Conservation (phyloP, 1,284 basidiomycete genomes). For the Amanita bisporigera region DNA sequence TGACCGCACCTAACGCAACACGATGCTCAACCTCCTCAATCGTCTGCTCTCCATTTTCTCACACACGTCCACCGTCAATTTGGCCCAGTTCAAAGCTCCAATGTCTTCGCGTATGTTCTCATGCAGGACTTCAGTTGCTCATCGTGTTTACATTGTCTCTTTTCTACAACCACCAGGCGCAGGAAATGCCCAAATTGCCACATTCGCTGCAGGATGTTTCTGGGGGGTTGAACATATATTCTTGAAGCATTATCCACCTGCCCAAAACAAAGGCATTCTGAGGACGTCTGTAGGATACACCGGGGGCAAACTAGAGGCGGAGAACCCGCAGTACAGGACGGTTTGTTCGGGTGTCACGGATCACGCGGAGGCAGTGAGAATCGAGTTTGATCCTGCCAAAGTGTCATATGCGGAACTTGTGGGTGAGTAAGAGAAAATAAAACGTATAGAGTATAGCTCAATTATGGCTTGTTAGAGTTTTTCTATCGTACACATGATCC, state of each 20-base stretch:
- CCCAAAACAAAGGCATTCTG: slow-evolving; percentile 69
- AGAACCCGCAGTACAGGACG: slow-evolving; percentile 69
- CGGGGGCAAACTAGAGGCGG: slow-evolving; percentile 65
- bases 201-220: slow-evolving; percentile 82
- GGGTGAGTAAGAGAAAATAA: slow-evolving; percentile 49
- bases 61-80: neutral
- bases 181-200: slow-evolving; percentile 58
- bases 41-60: slow-evolving; percentile 3
- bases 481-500: slow-evolving; percentile 97
- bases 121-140: neutral
- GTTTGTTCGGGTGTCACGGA: slow-evolving; percentile 86
- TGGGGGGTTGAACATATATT: slow-evolving; percentile 93
- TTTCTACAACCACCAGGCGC: slow-evolving; percentile 21
- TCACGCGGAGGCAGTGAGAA: slow-evolving; percentile 89
- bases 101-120: slow-evolving; percentile 8
- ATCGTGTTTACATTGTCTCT: neutral
- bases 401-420: slow-evolving; percentile 86
- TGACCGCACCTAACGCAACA: neutral
- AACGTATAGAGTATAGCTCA: neutral
- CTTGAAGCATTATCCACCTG: slow-evolving; percentile 76
- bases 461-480: slow-evolving; percentile 64
- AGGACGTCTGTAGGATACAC: slow-evolving; percentile 84
- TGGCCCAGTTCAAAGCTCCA: slow-evolving; percentile 3
- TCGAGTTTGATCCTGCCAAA: slow-evolving; percentile 84
- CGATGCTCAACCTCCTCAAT: neutral